Percentiles rank a stretch among this genome's conserved stretches.
Conservation (phyloP, 129 eudicot species). For the Flaveria sonorensis region DNA sequence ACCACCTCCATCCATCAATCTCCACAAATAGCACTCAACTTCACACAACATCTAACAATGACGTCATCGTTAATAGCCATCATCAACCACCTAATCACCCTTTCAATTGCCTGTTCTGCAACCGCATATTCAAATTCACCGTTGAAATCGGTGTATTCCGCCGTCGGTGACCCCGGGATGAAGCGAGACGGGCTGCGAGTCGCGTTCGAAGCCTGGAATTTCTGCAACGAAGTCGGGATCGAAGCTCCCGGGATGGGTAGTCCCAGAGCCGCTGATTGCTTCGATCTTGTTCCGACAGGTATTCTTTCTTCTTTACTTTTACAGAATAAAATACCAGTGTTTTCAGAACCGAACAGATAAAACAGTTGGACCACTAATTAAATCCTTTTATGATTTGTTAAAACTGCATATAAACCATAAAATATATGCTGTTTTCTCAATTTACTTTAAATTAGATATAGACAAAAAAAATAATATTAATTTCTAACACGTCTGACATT, state of each 20-base stretch:
- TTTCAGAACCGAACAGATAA: too few species aligned
- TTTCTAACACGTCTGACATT: too few species aligned
- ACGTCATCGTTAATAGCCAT: slow-evolving; percentile 18
- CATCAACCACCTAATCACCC: background rate
- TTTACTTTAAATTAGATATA: too few species aligned
- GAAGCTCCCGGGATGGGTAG: slow-evolving; percentile 88
- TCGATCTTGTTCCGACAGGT: slow-evolving; percentile 41
- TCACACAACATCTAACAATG: slow-evolving; percentile 9
- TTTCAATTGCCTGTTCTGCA: background rate
- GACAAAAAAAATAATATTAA: too few species aligned
- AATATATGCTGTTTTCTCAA: too few species aligned
- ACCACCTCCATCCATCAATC: too few species aligned
- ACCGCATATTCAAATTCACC: background rate
- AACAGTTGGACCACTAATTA: too few species aligned
- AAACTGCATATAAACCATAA: too few species aligned
- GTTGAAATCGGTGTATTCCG: slow-evolving; percentile 31
- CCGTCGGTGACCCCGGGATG: slow-evolving; percentile 91
- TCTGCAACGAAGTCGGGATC: slow-evolving; percentile 84
- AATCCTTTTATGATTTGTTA: too few species aligned
- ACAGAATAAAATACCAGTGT: too few species aligned
- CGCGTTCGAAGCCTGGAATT: slow-evolving; percentile 86
- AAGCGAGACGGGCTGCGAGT: slow-evolving; percentile 69
- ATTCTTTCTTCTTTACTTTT: background rate
- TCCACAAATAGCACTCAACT: slow-evolving; percentile 1
- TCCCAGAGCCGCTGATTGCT: slow-evolving; percentile 93